phyloP scores from a whole-genome alignment of 306 rosid species.

The Mimosa bimucronata region DNA sequence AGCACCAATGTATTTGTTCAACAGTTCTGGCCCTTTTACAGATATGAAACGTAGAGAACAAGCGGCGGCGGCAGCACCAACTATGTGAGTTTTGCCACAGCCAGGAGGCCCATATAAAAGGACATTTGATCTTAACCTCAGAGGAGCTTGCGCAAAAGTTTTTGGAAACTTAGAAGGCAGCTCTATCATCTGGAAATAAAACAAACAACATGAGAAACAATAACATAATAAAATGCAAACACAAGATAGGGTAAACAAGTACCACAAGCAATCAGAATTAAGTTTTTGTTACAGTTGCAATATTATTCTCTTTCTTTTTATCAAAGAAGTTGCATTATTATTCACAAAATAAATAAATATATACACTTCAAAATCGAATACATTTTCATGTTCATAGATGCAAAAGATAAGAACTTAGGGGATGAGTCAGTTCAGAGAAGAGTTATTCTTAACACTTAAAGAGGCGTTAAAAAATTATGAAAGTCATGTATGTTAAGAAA shows the following conservation, averaged over 20 bases:
- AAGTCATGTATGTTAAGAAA: not conserved
- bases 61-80: slow-evolving; percentile 97
- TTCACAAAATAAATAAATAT: slow-evolving; percentile 2
- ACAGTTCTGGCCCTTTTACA: slow-evolving; percentile 92
- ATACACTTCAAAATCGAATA: not conserved
- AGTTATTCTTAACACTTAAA: not conserved
- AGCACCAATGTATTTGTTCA: slow-evolving; percentile 97
- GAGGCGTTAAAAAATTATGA: not conserved
- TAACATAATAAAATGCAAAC: slow-evolving; percentile 7
- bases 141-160: slow-evolving; percentile 85
- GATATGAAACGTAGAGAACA: slow-evolving; percentile 90
- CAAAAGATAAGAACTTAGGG: not conserved
- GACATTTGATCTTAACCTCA: slow-evolving; percentile 91
- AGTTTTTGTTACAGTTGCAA: slow-evolving; percentile 16
- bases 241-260: slow-evolving; percentile 25
- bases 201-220: slow-evolving; percentile 16
- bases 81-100: slow-evolving; percentile 95
- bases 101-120: slow-evolving; percentile 98
- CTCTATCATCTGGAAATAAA: slow-evolving; percentile 76
- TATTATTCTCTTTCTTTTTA: not conserved
- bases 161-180: slow-evolving; percentile 91
- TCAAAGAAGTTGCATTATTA: not conserved
- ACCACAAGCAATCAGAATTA: slow-evolving; percentile 29
- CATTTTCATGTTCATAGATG: not conserved
- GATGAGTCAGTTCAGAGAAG: not conserved